Evolutionary conservation across 805 yeast genomes (phyloP), one percentile per base, ranked within the genome.

Genomic region (Saturnispora mendoncae): DNA sequence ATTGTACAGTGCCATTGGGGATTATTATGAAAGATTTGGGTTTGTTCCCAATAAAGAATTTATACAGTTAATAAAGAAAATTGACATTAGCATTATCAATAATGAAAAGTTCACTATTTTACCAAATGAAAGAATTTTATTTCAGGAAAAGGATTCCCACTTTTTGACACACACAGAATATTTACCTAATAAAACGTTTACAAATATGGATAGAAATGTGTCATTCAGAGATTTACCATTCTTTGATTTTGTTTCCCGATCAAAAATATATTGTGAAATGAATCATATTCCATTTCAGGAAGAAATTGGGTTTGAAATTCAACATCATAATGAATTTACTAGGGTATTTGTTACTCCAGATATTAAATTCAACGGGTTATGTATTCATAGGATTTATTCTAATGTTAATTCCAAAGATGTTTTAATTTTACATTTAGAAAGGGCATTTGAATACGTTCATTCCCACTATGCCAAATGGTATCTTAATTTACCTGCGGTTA

Each of bases 11-110:
- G 36, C 39, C 15, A 42, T 45, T 17, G 38, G 27, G 13, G 38
- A 30, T 8, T 45, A 31, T 28, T 45, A 45, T 33, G 17, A 15
- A 19, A 24, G 30, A 28, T 41, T 45, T 33, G 47, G 44, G 6
- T 44, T 44, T 36, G 37, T n/a, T 9, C 26, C 33, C n/a, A 25
- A 6, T 25, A 7, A 18, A 4, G 10, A 15, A 17, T 9, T 30
- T 24, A n/a, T 15, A n/a, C 21, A 21, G 39, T 28, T 13, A 36
- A 4, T 31, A 23, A 23, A 23, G n/a, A n/a, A n/a, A 30, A 3
- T 30, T 8, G 20, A 5, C 4, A n/a, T 9, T 15, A 31, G 36
- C 36, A 14, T 36, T 4, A 15, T 20, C 14, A 35, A 34, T 13
- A 24, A 25, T 17, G 19, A 20, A 33, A 33, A 26, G 13, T 12